Evolutionary conservation across 768 basidiomycete species (phyloP).

Genomic region (Boletus sensibilis): DNA sequence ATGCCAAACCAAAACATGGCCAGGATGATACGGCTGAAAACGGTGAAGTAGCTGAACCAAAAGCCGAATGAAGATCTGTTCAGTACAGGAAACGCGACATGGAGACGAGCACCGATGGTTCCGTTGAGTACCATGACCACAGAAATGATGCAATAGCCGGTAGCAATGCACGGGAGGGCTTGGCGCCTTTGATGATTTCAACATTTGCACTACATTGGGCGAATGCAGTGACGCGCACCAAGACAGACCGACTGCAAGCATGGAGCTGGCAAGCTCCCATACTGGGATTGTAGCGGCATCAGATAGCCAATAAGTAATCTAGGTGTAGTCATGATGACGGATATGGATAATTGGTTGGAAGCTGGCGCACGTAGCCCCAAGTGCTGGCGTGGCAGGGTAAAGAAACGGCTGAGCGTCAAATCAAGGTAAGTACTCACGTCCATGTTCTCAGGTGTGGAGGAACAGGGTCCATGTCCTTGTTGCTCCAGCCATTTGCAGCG

Average conservation of each 20-base stretch:
- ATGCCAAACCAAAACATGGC: constrained; percentile 85
- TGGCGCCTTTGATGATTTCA: constrained; percentile 49
- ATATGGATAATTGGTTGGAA: constrained; percentile 35
- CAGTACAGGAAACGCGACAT: constrained; percentile 71
- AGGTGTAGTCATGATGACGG: neutral
- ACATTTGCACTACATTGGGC: neutral
- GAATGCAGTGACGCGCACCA: constrained; percentile 43
- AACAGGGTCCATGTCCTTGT: constrained; percentile 78
- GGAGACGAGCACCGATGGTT: constrained; percentile 74
- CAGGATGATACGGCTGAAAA: constrained; percentile 72
- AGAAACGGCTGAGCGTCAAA: neutral
- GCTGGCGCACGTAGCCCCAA: constrained; percentile 67
- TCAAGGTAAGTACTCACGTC: constrained; percentile 34
- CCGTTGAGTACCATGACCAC: constrained; percentile 78
- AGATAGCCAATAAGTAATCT: constrained; percentile 30
- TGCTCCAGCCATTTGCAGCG: constrained; percentile 57
- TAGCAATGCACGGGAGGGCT: constrained; percentile 65
- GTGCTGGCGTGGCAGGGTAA: constrained; percentile 31
- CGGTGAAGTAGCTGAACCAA: constrained; percentile 86
- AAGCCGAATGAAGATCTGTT: constrained; percentile 87
- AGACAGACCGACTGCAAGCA: constrained; percentile 74
- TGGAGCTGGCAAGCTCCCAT: constrained; percentile 58
- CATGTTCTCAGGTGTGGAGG: constrained; percentile 61
- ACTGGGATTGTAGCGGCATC: constrained; percentile 24
- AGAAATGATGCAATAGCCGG: constrained; percentile 72